Conservation (phyloP, 176 grass and related monocot genomes). For the Metroxylon sagu region DNA sequence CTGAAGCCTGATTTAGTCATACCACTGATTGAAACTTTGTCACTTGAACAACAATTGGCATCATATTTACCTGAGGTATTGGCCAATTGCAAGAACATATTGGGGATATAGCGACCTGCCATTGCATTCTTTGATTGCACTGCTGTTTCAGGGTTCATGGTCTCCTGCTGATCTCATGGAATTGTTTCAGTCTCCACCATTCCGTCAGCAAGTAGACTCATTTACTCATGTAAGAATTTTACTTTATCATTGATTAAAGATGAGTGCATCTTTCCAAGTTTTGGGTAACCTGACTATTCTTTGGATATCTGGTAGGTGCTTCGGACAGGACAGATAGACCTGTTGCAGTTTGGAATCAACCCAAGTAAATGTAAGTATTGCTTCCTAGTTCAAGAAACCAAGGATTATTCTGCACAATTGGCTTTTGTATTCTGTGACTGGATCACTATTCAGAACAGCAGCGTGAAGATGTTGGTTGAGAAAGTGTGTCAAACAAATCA, state of each 20-base stretch:
- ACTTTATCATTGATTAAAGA: constrained; percentile 10
- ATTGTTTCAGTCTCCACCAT: constrained; percentile 80
- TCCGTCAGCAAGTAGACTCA: constrained; percentile 87
- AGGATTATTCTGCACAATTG: too few species aligned
- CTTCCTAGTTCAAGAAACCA: neutral
- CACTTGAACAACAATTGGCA: constrained; percentile 47
- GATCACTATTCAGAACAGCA: too few species aligned
- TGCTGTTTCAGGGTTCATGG: constrained; percentile 63
- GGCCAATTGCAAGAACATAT: constrained; percentile 28
- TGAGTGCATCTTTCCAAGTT: constrained; percentile 1
- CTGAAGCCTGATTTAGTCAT: constrained; percentile 83
- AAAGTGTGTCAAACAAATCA: too few species aligned
- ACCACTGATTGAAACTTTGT: constrained; percentile 64
- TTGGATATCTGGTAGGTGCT: constrained; percentile 56
- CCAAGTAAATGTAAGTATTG: constrained; percentile 74
- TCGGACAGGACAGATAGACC: constrained; percentile 81
- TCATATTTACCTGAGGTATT: constrained; percentile 42
- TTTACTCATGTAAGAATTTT: constrained; percentile 67
- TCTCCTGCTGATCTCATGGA: constrained; percentile 71
- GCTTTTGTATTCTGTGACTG: too few species aligned
- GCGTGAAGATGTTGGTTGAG: too few species aligned
- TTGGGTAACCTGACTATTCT: constrained; percentile 10
- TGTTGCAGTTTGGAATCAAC: constrained; percentile 85
- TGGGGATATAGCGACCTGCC: constrained; percentile 21
- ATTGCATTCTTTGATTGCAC: constrained; percentile 12